Conservation (phyloP, 306 rosid genomes). For the Prunus davidiana region DNA sequence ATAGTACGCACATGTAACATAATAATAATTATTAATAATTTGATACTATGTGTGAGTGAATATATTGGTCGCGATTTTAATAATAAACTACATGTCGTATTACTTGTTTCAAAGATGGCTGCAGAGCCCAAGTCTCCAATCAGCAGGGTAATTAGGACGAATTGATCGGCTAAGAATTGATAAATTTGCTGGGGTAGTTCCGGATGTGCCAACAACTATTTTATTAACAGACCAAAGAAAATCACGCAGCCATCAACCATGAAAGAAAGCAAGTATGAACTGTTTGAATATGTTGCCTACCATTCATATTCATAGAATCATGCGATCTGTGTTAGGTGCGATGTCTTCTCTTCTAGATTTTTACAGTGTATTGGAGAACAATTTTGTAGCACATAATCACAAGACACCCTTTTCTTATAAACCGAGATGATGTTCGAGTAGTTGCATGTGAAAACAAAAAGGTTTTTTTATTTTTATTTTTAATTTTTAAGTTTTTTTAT, state of each 20-base stretch:
- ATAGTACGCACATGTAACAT: neutral
- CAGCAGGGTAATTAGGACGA: neutral
- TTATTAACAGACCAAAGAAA: neutral
- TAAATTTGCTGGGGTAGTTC: neutral
- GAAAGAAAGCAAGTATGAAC: neutral
- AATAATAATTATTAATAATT: neutral
- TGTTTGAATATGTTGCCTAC: neutral
- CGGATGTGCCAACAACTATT: neutral
- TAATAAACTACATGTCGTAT: neutral
- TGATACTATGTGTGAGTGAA: too few species aligned
- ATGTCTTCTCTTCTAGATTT: neutral
- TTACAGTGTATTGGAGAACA: neutral
- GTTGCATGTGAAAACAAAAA: neutral
- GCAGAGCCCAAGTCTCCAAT: neutral
- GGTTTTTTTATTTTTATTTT: neutral
- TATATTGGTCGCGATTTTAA: neutral
- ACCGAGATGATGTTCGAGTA: neutral
- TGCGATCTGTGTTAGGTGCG: neutral
- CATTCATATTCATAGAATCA: neutral
- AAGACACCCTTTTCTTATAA: too few species aligned
- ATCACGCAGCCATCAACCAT: neutral
- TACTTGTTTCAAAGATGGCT: neutral
- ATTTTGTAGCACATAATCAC: too few species aligned
- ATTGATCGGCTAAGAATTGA: neutral
- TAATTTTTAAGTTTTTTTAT: too few species aligned